Percentiles rank a stretch among this genome's conserved stretches.
Evolutionary conservation across 345 rosid species (phyloP).

Genomic region (Dipteronia dyeriana): DNA sequence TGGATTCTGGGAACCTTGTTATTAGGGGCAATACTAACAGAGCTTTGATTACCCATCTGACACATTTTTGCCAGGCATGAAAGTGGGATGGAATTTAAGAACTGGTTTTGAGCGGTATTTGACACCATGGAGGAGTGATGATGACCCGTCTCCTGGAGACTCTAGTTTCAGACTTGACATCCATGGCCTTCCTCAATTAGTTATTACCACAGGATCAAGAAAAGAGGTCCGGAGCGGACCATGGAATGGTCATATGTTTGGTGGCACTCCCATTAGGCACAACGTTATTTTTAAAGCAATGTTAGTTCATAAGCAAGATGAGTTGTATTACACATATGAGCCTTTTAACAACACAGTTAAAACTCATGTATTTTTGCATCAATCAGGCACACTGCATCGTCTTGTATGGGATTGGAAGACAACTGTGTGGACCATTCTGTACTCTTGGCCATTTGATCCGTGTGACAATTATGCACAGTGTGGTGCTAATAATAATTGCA

Average conservation of each 20-base stretch:
- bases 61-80: constrained; percentile 45
- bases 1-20: constrained; percentile 49
- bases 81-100: constrained; percentile 32
- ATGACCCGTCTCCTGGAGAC: constrained; percentile 30
- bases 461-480: constrained; percentile 34
- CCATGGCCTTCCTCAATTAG: constrained; percentile 23
- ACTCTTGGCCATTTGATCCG: constrained; percentile 21
- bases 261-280: background rate
- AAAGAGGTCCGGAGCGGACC: constrained; percentile 8
- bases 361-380: constrained; percentile 22
- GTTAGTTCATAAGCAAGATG: constrained; percentile 13
- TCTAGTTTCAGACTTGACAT: constrained; percentile 19
- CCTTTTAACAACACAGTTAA: constrained; percentile 4
- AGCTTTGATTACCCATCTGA: constrained; percentile 42
- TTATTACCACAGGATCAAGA: background rate
- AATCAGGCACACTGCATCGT: constrained; percentile 21
- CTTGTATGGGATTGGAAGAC: constrained; percentile 16
- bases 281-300: background rate
- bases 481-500: constrained; percentile 26
- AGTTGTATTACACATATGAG: constrained; percentile 24
- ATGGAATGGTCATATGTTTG: constrained; percentile 25
- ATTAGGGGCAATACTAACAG: constrained; percentile 24
- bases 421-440: background rate
- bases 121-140: constrained; percentile 25
- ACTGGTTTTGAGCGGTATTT: constrained; percentile 20